Evolutionary conservation across 371 early-diverging fungal genomes (phyloP).

Genomic region (Apophysomyces trapeziformis): DNA sequence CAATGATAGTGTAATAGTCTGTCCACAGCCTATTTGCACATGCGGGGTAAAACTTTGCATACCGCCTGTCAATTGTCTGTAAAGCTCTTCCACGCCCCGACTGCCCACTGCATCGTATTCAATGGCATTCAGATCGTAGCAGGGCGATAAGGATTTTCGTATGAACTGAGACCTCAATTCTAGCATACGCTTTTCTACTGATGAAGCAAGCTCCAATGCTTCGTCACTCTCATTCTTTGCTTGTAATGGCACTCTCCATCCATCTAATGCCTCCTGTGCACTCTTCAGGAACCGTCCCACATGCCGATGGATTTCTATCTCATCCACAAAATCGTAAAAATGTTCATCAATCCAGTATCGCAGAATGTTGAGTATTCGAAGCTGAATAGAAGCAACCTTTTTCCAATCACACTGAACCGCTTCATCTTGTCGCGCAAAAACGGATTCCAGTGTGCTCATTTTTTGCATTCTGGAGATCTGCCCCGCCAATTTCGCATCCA

Average conservation of each 20-base stretch:
- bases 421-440: constrained; percentile 12
- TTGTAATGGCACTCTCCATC: constrained; percentile 32
- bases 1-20: constrained; percentile 32
- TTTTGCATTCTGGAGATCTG: constrained; percentile 14
- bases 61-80: constrained; percentile 33
- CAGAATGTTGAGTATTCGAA: constrained; percentile 58
- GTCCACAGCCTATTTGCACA: constrained; percentile 21
- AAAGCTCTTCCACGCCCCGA: constrained; percentile 33
- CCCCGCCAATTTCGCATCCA: constrained; percentile 36
- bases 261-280: constrained; percentile 29
- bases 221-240: not conserved
- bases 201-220: not conserved
- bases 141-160: constrained; percentile 35
- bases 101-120: constrained; percentile 30
- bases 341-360: constrained; percentile 69
- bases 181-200: constrained; percentile 25
- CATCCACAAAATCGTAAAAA: constrained; percentile 72
- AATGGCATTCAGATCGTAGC: constrained; percentile 44
- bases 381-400: constrained; percentile 42
- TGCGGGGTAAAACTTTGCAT: constrained; percentile 24
- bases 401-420: constrained; percentile 40
- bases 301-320: constrained; percentile 44
- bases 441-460: constrained; percentile 13
- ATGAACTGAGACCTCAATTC: constrained; percentile 29
- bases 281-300: constrained; percentile 29